These are phyloP conservation scores for Phytomonas sp. DNA, from an alignment of 208 protist genomes.

Conservation along the genomic window DNA sequence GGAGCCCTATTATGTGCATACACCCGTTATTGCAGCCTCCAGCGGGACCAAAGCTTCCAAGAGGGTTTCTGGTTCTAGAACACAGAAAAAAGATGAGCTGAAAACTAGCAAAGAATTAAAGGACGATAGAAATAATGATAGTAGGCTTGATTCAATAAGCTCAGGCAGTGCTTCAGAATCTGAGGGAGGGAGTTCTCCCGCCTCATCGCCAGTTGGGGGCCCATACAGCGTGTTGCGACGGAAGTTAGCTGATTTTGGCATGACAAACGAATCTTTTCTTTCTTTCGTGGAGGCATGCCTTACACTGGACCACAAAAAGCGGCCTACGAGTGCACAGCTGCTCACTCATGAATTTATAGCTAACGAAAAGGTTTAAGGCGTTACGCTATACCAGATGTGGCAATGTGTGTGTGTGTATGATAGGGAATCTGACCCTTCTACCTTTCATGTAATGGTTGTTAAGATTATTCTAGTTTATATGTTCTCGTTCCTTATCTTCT, in stretches of 20 bases:
- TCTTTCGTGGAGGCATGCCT: slow-evolving; percentile 85
- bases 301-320: slow-evolving; percentile 73
- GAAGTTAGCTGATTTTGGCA: slow-evolving; percentile 60
- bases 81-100: neutral
- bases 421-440: too few species aligned
- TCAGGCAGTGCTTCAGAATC: too few species aligned
- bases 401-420: too few species aligned
- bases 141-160: too few species aligned
- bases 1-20: slow-evolving; percentile 76
- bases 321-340: slow-evolving; percentile 67
- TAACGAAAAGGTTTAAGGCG: slow-evolving; percentile 26
- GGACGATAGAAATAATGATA: too few species aligned
- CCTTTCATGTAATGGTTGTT: too few species aligned
- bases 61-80: slow-evolving; percentile 4
- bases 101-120: neutral
- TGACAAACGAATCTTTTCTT: slow-evolving; percentile 73
- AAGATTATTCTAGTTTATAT: too few species aligned
- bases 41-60: slow-evolving; percentile 13
- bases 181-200: neutral
- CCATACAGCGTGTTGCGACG: slow-evolving; percentile 63
- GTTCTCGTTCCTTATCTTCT: too few species aligned
- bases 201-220: slow-evolving; percentile 15
- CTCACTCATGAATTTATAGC: slow-evolving; percentile 84
- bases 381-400: too few species aligned
- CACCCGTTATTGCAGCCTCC: slow-evolving; percentile 29